Conservation (phyloP, 768 basidiomycete species). For the Solioccasus polychromus region DNA sequence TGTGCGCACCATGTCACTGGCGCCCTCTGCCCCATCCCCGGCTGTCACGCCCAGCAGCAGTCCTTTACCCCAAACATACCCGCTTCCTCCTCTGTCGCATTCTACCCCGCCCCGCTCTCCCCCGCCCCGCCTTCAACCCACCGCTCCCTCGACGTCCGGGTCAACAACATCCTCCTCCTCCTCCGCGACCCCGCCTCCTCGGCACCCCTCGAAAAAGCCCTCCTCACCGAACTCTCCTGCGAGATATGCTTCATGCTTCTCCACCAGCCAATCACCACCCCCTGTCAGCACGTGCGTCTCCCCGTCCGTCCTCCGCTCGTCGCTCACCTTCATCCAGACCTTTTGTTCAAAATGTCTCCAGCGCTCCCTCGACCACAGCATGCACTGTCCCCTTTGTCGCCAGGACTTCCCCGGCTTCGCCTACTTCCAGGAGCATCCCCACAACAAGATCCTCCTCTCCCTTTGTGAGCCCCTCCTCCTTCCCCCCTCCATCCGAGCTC, state of each 20-base stretch:
- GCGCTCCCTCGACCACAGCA: slow-evolving; percentile 83
- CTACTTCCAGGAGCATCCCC: slow-evolving; percentile 78
- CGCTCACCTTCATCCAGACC: slow-evolving; percentile 49
- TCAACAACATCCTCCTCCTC: slow-evolving; percentile 54
- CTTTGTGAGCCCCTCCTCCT: slow-evolving; percentile 49
- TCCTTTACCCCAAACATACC: slow-evolving; percentile 39
- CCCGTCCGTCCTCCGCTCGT: slow-evolving; percentile 3
- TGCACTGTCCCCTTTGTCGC: slow-evolving; percentile 84
- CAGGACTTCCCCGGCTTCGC: slow-evolving; percentile 68
- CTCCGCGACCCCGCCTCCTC: too few relatives aligned
- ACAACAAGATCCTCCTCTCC: slow-evolving; percentile 67
- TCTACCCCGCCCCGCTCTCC: slow-evolving; percentile 36
- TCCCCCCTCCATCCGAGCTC: slow-evolving; percentile 7
- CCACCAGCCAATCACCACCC: slow-evolving; percentile 86
- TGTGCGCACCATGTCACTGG: slow-evolving; percentile 55
- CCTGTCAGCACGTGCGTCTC: slow-evolving; percentile 85
- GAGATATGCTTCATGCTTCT: slow-evolving; percentile 88
- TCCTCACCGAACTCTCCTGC: slow-evolving; percentile 72
- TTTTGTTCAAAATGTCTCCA: slow-evolving; percentile 90
- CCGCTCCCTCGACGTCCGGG: slow-evolving; percentile 47
- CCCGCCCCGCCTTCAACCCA: not conserved
- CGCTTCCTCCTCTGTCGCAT: slow-evolving; percentile 34
- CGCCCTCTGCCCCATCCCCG: slow-evolving; percentile 34
- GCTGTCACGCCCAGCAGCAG: slow-evolving; percentile 28
- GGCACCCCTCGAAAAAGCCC: slow-evolving; percentile 66